Conservation (phyloP, 2,329 filamentous ascomycete genomes). For the Penicillium digitatum region DNA sequence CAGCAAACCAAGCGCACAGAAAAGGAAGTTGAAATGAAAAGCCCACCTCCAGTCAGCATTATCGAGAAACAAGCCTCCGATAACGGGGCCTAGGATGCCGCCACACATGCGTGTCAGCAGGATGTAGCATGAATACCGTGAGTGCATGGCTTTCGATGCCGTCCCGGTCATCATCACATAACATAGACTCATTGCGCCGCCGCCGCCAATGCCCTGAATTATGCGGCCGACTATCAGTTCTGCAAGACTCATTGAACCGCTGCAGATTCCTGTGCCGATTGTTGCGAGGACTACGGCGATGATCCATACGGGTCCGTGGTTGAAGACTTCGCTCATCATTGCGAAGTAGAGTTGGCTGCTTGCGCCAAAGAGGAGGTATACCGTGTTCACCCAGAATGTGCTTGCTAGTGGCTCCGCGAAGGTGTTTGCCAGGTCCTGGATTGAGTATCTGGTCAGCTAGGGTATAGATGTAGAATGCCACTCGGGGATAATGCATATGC, state of each 20-base stretch:
- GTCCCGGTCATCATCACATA: slow-evolving; percentile 44
- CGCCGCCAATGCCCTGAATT: slow-evolving; percentile 48
- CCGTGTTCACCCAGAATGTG: slow-evolving; percentile 50
- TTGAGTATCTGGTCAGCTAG: background rate
- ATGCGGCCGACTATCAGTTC: slow-evolving; percentile 44
- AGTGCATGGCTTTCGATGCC: slow-evolving; percentile 33
- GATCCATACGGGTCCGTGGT: slow-evolving; percentile 46
- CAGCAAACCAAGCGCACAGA: slow-evolving; percentile 29
- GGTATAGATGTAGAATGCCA: background rate
- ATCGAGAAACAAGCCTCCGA: slow-evolving; percentile 28
- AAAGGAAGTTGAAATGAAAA: slow-evolving; percentile 34
- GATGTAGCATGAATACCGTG: slow-evolving; percentile 34
- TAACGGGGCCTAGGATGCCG: slow-evolving; percentile 25
- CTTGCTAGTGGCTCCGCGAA: slow-evolving; percentile 36
- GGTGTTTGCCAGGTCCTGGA: slow-evolving; percentile 32
- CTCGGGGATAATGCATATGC: background rate
- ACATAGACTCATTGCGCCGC: slow-evolving; percentile 43
- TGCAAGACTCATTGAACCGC: slow-evolving; percentile 35
- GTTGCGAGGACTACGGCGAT: slow-evolving; percentile 45
- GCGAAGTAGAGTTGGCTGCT: slow-evolving; percentile 29
- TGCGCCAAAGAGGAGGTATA: slow-evolving; percentile 43
- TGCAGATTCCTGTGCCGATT: slow-evolving; percentile 45
- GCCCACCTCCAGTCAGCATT: slow-evolving; percentile 26
- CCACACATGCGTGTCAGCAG: slow-evolving; percentile 32
- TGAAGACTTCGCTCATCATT: slow-evolving; percentile 41